Evolutionary conservation across 2,329 filamentous ascomycete genomes (phyloP).

Genomic region (Amauroascus niger): DNA sequence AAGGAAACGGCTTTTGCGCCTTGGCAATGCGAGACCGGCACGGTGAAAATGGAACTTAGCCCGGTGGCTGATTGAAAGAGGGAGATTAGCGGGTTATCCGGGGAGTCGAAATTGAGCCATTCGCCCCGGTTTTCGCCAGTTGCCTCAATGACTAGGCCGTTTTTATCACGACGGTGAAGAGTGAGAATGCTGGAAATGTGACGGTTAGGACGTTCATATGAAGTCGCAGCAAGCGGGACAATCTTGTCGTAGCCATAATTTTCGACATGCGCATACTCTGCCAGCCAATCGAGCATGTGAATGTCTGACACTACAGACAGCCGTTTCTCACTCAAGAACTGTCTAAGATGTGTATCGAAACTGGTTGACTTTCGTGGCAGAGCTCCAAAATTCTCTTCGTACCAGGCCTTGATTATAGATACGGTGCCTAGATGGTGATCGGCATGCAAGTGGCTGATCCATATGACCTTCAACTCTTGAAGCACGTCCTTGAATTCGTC

Average conservation of each 20-base stretch:
- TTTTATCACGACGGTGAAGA: constrained; percentile 10
- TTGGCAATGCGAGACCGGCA: constrained; percentile 66
- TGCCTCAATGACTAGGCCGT: constrained; percentile 2
- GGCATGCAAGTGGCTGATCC: constrained; percentile 92
- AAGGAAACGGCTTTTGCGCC: constrained; percentile 67
- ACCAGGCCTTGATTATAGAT: constrained; percentile 76
- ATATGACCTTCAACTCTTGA: constrained; percentile 68
- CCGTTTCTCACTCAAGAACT: constrained; percentile 32
- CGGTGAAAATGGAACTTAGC: constrained; percentile 57
- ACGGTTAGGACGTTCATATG: constrained; percentile 23
- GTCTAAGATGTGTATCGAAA: constrained; percentile 33
- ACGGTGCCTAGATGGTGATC: constrained; percentile 86
- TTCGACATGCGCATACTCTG: constrained; percentile 70
- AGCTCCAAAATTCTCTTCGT: constrained; percentile 45
- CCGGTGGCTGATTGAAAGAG: constrained; percentile 47
- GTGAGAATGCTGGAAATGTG: constrained; percentile 5
- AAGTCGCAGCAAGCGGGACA: constrained; percentile 40
- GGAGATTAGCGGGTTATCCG: constrained; percentile 21
- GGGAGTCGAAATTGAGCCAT: constrained; percentile 23
- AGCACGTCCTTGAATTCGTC: constrained; percentile 61
- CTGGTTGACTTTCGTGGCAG: constrained; percentile 27
- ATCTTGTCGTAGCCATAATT: constrained; percentile 58
- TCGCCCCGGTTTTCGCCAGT: constrained; percentile 17
- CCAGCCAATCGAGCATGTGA: constrained; percentile 65
- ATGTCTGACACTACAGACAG: constrained; percentile 60